Percentiles rank a stretch among this genome's conserved stretches.
Evolutionary conservation across 441 rosid species (phyloP).

Genomic region (Populus hybrid): DNA sequence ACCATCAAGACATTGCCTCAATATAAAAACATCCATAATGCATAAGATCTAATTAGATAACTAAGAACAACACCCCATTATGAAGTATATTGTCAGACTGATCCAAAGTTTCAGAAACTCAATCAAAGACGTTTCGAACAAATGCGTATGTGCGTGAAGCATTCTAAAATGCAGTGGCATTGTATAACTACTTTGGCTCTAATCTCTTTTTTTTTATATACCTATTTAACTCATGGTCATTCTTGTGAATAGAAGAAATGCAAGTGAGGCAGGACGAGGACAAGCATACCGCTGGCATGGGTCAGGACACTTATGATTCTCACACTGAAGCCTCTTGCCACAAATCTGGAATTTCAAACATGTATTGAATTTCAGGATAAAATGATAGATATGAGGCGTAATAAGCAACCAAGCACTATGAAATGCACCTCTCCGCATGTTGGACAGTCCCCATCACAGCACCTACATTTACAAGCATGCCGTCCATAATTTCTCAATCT

Average conservation of each 20-base stretch:
- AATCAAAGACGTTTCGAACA: neutral
- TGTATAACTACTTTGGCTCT: neutral
- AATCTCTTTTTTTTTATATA: neutral
- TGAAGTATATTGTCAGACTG: neutral
- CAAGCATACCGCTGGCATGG: constrained; percentile 80
- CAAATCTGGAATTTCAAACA: constrained; percentile 52
- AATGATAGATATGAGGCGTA: too few species aligned
- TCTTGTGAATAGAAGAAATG: neutral
- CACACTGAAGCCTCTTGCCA: constrained; percentile 76
- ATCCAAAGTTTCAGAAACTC: neutral
- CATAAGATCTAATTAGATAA: constrained; percentile 3
- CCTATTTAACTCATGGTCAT: constrained; percentile 5
- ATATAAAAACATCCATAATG: neutral
- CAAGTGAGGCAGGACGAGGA: constrained; percentile 14
- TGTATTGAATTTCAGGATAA: constrained; percentile 10
- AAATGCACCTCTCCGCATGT: constrained; percentile 74
- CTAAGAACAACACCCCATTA: neutral
- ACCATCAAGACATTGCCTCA: constrained; percentile 10
- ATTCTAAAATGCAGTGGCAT: neutral
- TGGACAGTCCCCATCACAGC: constrained; percentile 92
- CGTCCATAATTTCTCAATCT: constrained; percentile 76
- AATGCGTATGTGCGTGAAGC: neutral
- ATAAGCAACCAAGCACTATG: constrained; percentile 6
- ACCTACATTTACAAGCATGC: constrained; percentile 88
- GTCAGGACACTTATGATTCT: constrained; percentile 84